Conservation (phyloP, 257 asterid species). For the Salvia miltiorrhiza region DNA sequence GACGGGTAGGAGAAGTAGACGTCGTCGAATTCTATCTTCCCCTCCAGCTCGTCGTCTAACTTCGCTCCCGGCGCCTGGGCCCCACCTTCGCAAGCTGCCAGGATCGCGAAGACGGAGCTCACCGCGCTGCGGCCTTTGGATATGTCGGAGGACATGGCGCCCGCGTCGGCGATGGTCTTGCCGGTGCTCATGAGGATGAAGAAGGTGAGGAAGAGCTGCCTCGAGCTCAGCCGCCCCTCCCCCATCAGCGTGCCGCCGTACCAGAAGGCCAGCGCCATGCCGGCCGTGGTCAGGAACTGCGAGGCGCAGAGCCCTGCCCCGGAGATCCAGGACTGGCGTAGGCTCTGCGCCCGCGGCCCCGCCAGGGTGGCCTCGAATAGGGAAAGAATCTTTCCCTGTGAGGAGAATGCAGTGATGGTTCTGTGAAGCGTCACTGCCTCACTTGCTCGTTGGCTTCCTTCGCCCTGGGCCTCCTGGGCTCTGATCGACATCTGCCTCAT, state of each 20-base stretch:
- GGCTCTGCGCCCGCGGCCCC: conserved; percentile 38
- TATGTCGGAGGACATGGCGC: conserved; percentile 46
- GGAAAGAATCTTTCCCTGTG: conserved; percentile 29
- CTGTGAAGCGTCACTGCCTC: conserved; percentile 41
- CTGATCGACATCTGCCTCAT: background rate
- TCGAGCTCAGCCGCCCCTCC: background rate
- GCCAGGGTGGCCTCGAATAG: conserved; percentile 13
- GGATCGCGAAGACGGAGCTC: conserved; percentile 33
- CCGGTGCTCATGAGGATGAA: conserved; percentile 28
- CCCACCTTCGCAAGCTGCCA: conserved; percentile 39
- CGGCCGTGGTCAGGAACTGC: conserved; percentile 34
- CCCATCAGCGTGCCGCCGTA: conserved; percentile 44
- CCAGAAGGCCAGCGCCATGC: conserved; percentile 45
- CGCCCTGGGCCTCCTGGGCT: conserved; percentile 36
- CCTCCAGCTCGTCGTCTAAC: background rate
- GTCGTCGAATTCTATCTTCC: conserved; percentile 36
- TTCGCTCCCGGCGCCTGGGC: background rate
- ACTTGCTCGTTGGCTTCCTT: conserved; percentile 53
- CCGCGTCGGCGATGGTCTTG: conserved; percentile 43
- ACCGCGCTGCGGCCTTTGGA: conserved; percentile 42
- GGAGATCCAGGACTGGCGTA: conserved; percentile 53
- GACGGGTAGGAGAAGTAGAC: conserved; percentile 47
- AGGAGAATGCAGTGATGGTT: conserved; percentile 13
- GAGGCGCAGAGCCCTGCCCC: conserved; percentile 37
- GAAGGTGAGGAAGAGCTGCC: conserved; percentile 12